A percentile compares a stretch with the other conserved stretches of the same genome.
These are phyloP conservation scores for Leptographium lundbergii DNA, from an alignment of 2,329 filamentous ascomycete genomes.

Conservation along the genomic window DNA sequence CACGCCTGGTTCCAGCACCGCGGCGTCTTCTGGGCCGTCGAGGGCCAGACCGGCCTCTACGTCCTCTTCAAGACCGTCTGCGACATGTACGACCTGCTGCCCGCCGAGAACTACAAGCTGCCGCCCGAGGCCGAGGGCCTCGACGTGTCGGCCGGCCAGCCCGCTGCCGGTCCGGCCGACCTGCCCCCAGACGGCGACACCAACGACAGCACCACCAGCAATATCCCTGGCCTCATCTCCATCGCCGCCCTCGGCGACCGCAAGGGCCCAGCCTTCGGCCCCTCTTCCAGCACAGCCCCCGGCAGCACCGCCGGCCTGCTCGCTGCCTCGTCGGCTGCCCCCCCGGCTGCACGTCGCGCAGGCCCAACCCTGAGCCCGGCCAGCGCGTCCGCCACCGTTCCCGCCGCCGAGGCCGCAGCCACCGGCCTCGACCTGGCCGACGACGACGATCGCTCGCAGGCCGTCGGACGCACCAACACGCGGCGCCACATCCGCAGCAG, in stretches of 20 bases:
- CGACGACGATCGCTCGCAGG: constrained; percentile 37
- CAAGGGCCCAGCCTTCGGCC: constrained; percentile 1
- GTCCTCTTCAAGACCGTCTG: constrained; percentile 96
- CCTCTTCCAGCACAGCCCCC: neutral
- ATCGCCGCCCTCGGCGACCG: constrained; percentile 7
- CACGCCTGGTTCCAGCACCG: constrained; percentile 98
- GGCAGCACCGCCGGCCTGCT: neutral
- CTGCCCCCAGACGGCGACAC: neutral
- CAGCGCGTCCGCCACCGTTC: neutral
- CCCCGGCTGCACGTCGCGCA: constrained; percentile 42
- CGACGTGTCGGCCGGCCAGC: constrained; percentile 29
- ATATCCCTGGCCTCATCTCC: constrained; percentile 7
- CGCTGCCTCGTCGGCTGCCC: neutral
- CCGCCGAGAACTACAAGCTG: constrained; percentile 90
- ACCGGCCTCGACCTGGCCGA: constrained; percentile 8
- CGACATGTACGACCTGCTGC: constrained; percentile 79
- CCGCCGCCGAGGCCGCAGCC: constrained; percentile 8
- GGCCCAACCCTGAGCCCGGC: neutral
- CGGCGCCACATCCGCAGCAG: constrained; percentile 71
- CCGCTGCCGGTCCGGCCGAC: constrained; percentile 12
- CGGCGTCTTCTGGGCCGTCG: constrained; percentile 88
- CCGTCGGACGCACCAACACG: constrained; percentile 55
- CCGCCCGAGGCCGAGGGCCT: constrained; percentile 84
- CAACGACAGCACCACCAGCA: too few species aligned
- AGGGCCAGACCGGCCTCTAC: constrained; percentile 83